A percentile compares a stretch with the other conserved stretches of the same genome.
Evolutionary conservation across 2,329 filamentous ascomycete species (phyloP).

Genomic region (Xenoacremonium recifei): DNA sequence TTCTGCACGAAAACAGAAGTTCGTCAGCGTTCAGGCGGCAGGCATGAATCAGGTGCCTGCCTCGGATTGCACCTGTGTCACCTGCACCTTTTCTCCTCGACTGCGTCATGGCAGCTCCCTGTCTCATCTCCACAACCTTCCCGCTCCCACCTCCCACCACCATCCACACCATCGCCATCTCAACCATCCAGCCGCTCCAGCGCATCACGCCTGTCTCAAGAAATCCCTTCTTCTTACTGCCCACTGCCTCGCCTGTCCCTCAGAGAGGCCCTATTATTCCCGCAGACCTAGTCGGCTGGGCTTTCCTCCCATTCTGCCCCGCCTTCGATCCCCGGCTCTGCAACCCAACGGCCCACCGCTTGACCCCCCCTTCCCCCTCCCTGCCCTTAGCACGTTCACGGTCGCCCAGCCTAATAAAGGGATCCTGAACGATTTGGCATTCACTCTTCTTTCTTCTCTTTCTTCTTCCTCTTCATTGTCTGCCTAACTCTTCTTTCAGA

Average conservation of each 20-base stretch:
- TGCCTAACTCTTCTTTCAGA: slow-evolving; percentile 6
- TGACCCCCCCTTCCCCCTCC: slow-evolving; percentile 26
- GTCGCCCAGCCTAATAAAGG: slow-evolving; percentile 25
- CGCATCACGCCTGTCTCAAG: no score
- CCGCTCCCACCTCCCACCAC: not conserved
- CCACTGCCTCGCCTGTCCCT: no score
- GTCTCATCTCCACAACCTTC: not conserved
- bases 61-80: no score
- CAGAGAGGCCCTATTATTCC: not conserved
- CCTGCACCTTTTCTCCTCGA: slow-evolving; percentile 2
- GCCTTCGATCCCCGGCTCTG: slow-evolving; percentile 21
- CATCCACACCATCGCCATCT: slow-evolving; percentile 6
- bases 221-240: no score
- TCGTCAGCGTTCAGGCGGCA: not conserved
- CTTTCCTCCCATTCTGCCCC: not conserved
- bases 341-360: slow-evolving; percentile 30
- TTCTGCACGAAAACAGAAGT: not conserved
- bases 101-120: slow-evolving; percentile 6
- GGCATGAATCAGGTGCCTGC: slow-evolving; percentile 6
- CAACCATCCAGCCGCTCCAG: no score
- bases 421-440: slow-evolving; percentile 9
- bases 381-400: no score
- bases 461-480: slow-evolving; percentile 8
- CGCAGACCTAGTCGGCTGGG: not conserved
- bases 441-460: slow-evolving; percentile 5